Evolutionary conservation across 441 rosid species (phyloP), one percentile per base, ranked within the genome.

Genomic region (Biscutella laevigata): DNA sequence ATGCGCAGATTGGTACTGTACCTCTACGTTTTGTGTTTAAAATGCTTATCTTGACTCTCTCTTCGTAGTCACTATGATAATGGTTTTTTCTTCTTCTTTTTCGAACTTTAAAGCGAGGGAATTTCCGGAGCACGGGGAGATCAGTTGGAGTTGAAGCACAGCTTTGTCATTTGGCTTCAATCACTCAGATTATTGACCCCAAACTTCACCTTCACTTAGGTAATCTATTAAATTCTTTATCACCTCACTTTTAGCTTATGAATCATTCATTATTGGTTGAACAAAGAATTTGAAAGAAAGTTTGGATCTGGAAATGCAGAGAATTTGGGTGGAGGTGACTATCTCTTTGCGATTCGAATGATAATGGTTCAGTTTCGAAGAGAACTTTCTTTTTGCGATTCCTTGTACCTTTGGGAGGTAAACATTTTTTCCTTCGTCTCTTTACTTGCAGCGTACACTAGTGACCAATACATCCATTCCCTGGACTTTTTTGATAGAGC

Each of bases 371-470:
- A 81, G 54, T 88, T 88, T 66, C 90, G 97, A 25, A 78, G 97
- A 56, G 95, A 88, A 65, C 83, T 88, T 66, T 88, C 97, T 0
- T 88, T 86, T 59, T 78, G 97, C 4, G 97, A 88, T 62, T 85
- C 95, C 0, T 75, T 88, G 46, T 88, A 86, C 71, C 85, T 88
- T 6, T 88, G 97, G 97, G 97, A 88, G 97, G 97, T 85, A 82
- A n/a, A n/a, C n/a, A 51, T 14, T 0, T 30, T 70, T 54, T 28
- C 38, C 48, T 48, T 40, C 33, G 3, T 32, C 61, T 43, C 29
- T 43, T 21, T 5, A 20, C 50, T 59, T 40, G 32, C 6, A 30
- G 15, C 1, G 1, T 14, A 20, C 16, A 33, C 13, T 22, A 42
- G 15, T 35, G 21, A 24, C 14, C 0, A 2, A 14, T 29, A 19